Evolutionary conservation across 257 asterid species (phyloP), one percentile per base, ranked within the genome.

Genomic region (Primulina tabacum): DNA sequence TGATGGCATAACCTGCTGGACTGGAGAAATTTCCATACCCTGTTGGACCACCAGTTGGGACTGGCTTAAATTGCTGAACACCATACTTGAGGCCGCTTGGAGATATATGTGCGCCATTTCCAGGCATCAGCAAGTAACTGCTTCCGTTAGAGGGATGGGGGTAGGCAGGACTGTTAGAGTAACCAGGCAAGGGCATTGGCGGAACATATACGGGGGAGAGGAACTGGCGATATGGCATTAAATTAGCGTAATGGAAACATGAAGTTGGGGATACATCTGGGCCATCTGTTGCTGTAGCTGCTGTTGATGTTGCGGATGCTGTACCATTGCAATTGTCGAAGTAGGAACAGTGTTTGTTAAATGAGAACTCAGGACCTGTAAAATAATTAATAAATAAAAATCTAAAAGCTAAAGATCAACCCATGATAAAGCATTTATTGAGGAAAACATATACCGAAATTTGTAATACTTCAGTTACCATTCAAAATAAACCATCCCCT

Each of bases 211-310:
- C 86, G 4, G 96, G 96, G 63, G 96, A 78, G 58, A 86, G 67
- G 75, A 72, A 85, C 81, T 89, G 97, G 59, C 95, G 96, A 67
- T 86, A 90, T 35, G 96, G 97, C 96, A 94, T 89, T n/a, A 90
- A 24, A 82, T 88, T 89, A 60, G 91, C 79, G 74, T 75, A 92
- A 81, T 85, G 96, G 96, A 85, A 63, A 89, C 88, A 40, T 88
- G 96, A 71, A 92, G 85, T 28, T 90, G 97, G 72, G 96, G 96
- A 81, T 87, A 94, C 96, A 94, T 88, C 90, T 94, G 99, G 7
- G 97, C 89, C 64, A 94, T 78, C 73, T 89, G 79, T 71, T 84
- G 87, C 32, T 72, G 76, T 10, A 37, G 86, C 30, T 85, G 91
- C 62, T 86, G 90, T 40, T 83, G 96, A 70, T 82, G 92, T 30